Base-by-base conservation (phyloP, 2,329 filamentous ascomycete species). In the Fusarium poae region DNA sequence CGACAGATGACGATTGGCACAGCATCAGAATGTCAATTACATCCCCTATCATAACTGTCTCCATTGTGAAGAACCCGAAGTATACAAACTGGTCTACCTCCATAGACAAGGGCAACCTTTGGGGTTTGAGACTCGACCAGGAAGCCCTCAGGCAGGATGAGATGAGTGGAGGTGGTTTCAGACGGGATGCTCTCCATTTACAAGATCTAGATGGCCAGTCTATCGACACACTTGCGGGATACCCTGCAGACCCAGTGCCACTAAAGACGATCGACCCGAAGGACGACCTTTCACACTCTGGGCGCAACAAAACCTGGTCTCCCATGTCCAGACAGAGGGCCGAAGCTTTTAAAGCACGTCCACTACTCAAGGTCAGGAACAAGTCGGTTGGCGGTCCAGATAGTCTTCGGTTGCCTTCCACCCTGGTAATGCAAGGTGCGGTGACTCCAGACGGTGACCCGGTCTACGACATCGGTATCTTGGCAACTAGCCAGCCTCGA, bases 1-100 rank as follows among this genome's bases (percentile, higher is more conserved):
- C 71, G 4, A 68, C 53, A 2, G 61, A 75, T 3, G 49, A 57
- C 1, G 72, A 75, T 10, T 77, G 75, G 75, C 63, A 60, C 25
- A 29, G 29, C 6, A 68, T 77, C 16, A 72, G 75, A 15, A 48
- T 57, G 3, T 65, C 54, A 8, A 72, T 77, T 20, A 62, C 63
- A 2, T 61, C 68, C 3, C 56, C 60, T 8, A 25, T 27, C 2
- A 54, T 72, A 5, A 39, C 45, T 0, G 30, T 77, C 27, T 30
- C 60, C 8, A 43, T 45, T 21, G 43, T 45, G 25, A 52, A 7
- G 39, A 54, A 11, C 18, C 13, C 2, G 43, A 56, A 2, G 57
- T 29, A 29, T 5, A 11, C 48, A 7, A 62, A 72, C 29, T 77
- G 75, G 75, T 21, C 48, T 6, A 13, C 18, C 13, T 52, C 34